phyloP scores from a whole-genome alignment of 139 green algal genomes.

The Bryopsis sp. region DNA sequence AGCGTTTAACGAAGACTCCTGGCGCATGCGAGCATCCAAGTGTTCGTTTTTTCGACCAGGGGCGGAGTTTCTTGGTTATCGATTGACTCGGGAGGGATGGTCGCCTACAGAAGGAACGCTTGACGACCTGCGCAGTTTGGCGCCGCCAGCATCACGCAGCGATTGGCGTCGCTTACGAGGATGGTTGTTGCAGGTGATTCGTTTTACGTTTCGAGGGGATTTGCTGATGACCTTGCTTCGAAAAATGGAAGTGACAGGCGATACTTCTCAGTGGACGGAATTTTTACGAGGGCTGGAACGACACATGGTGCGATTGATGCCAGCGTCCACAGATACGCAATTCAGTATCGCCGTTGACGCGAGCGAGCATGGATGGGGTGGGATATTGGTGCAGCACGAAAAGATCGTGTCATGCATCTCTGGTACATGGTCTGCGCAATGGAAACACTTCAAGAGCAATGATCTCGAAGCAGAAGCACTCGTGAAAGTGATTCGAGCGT shows the following conservation, averaged over 20 bases:
- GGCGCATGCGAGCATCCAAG: background rate
- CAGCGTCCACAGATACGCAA: background rate
- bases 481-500: background rate
- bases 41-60: background rate
- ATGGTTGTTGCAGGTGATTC: background rate
- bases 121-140: background rate
- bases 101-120: background rate
- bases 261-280: background rate
- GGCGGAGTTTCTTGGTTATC: background rate
- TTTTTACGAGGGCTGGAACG: background rate
- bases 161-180: background rate
- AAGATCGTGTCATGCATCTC: background rate
- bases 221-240: background rate
- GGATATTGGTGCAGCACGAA: background rate
- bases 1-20: background rate
- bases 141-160: background rate
- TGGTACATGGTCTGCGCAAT: background rate
- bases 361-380: background rate
- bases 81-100: background rate
- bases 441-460: background rate
- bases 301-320: background rate
- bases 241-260: background rate
- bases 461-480: background rate
- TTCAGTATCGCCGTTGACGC: background rate
- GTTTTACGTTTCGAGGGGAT: background rate